Percentiles rank a stretch among this genome's conserved stretches.
phyloP scores from a whole-genome alignment of 1,284 basidiomycete species.

The Neonothopanus nambi region DNA sequence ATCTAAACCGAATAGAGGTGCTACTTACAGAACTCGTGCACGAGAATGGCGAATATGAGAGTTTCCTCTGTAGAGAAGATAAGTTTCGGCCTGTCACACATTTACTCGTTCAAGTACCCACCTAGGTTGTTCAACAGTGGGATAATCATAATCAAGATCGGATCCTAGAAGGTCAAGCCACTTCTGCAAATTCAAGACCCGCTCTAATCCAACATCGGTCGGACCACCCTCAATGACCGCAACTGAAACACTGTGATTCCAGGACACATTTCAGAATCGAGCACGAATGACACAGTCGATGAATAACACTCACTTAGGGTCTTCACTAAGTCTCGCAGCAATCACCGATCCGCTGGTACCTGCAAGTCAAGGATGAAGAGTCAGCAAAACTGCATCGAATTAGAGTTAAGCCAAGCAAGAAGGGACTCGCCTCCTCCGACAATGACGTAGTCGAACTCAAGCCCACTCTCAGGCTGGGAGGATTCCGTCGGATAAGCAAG shows the following conservation, averaged over 20 bases:
- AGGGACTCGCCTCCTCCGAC: background rate
- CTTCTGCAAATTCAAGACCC: slow-evolving; percentile 2
- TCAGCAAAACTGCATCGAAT: too few relatives aligned
- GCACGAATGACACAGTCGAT: background rate
- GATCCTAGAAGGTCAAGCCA: background rate
- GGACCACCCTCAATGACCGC: slow-evolving; percentile 1
- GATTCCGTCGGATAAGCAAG: background rate
- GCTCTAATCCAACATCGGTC: background rate
- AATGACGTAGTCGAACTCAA: slow-evolving; percentile 1
- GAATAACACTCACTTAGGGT: background rate
- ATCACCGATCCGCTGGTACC: slow-evolving; percentile 1
- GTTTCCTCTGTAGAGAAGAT: background rate
- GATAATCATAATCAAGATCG: slow-evolving; percentile 4
- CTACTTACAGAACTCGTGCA: slow-evolving; percentile 1
- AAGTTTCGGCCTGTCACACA: background rate
- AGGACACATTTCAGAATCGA: background rate
- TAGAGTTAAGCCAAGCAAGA: background rate
- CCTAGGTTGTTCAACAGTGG: slow-evolving; percentile 3
- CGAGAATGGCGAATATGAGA: slow-evolving; percentile 5
- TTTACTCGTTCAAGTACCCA: background rate
- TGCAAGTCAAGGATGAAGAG: background rate
- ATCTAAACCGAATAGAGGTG: background rate
- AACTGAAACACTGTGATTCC: background rate
- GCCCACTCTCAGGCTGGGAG: background rate
- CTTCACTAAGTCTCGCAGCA: slow-evolving; percentile 4